Conservation (phyloP, 2,329 filamentous ascomycete species). For the Aspergillus sp. region DNA sequence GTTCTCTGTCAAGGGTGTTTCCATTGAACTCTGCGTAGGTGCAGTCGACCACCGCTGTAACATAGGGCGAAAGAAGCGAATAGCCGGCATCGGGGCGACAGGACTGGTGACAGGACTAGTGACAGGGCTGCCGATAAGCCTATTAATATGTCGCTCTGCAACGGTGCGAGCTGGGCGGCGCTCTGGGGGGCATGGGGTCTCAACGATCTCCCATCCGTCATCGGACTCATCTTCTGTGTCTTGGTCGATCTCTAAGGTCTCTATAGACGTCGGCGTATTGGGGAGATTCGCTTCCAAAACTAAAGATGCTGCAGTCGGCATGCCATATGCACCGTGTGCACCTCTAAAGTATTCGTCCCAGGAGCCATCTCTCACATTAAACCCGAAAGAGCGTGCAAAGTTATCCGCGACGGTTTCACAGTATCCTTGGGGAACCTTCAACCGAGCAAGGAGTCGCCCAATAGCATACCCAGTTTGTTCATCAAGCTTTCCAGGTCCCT, state of each 20-base stretch:
- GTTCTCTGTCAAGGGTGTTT: no score
- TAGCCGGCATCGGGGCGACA: no score
- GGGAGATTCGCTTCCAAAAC: background rate
- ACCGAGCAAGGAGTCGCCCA: constrained; percentile 15
- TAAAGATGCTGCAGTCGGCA: background rate
- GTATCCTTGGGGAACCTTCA: constrained; percentile 18
- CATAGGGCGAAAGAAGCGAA: no score
- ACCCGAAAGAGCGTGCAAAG: constrained; percentile 17
- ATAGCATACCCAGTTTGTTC: constrained; percentile 12
- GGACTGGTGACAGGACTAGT: no score
- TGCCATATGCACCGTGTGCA: constrained; percentile 6
- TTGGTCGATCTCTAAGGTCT: background rate
- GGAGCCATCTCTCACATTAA: constrained; percentile 5
- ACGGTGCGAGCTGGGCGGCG: no score
- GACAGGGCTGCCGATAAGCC: no score
- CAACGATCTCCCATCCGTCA: no score
- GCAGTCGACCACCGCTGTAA: no score
- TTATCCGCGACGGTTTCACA: constrained; percentile 14
- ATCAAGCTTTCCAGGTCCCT: constrained; percentile 7
- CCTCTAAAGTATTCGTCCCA: constrained; percentile 11
- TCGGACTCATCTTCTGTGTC: no score
- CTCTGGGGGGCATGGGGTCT: no score
- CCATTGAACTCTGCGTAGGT: no score
- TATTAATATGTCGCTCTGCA: no score
- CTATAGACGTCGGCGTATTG: background rate